These are phyloP conservation scores for Kwoniella shandongensis DNA, from an alignment of 768 basidiomycete species.

Conservation along the genomic window DNA sequence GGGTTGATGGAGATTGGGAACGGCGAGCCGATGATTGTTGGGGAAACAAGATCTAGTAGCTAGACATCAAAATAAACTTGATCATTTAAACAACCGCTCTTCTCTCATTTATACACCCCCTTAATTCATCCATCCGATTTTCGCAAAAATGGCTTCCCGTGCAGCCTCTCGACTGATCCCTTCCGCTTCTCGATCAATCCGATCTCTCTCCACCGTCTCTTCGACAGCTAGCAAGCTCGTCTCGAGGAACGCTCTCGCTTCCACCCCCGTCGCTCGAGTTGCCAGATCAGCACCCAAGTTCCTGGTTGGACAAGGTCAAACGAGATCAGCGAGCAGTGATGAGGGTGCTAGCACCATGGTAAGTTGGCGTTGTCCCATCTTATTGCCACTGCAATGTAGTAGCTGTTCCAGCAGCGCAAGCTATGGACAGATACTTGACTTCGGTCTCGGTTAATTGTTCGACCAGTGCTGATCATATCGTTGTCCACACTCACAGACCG, in stretches of 20 bases:
- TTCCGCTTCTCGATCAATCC: constrained; percentile 7
- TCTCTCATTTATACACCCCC: constrained; percentile 5
- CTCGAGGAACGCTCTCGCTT: constrained; percentile 36
- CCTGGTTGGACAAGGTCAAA: constrained; percentile 36
- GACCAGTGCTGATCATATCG: neutral
- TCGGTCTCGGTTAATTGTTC: too few relatives aligned
- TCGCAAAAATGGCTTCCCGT: constrained; percentile 45
- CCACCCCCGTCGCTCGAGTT: constrained; percentile 46
- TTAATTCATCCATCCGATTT: neutral
- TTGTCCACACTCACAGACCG: constrained; percentile 62
- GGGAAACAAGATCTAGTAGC: neutral
- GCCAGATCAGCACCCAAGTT: constrained; percentile 35
- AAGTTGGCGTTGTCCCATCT: constrained; percentile 21
- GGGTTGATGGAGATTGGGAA: neutral
- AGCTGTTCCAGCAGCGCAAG: too few relatives aligned
- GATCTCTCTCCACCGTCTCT: constrained; percentile 18
- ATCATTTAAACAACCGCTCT: neutral
- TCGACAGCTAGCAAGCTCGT: constrained; percentile 21
- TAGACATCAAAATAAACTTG: constrained; percentile 5
- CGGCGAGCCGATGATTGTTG: constrained; percentile 6
- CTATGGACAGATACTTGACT: too few relatives aligned
- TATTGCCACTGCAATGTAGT: too few relatives aligned
- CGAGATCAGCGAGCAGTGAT: constrained; percentile 41
- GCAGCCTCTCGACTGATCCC: constrained; percentile 27
- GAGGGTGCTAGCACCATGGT: constrained; percentile 48